Conservation (phyloP, 306 rosid species). For the Echinosophora koreensis region DNA sequence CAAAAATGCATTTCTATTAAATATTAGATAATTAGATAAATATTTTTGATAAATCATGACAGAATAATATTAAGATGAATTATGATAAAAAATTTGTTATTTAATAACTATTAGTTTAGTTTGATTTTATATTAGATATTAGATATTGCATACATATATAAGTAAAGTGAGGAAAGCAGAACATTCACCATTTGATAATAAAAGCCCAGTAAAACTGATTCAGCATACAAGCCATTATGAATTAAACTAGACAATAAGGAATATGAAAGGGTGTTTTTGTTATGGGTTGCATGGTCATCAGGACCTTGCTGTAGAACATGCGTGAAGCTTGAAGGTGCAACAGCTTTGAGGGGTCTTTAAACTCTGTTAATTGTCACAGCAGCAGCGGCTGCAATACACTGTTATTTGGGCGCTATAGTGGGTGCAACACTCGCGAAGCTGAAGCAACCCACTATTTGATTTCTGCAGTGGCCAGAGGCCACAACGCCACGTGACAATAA, state of each 20-base stretch:
- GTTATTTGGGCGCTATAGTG: background rate
- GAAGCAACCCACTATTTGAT: background rate
- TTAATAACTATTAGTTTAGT: too few relatives aligned
- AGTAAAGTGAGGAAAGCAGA: background rate
- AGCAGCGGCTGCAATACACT: too few relatives aligned
- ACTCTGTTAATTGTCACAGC: background rate
- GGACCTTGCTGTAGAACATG: background rate
- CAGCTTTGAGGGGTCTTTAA: background rate
- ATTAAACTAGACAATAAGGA: too few relatives aligned
- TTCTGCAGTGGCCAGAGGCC: background rate
- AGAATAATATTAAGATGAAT: too few relatives aligned
- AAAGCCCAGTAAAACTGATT: background rate
- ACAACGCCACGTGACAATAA: background rate
- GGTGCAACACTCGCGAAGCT: background rate
- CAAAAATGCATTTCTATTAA: too few relatives aligned
- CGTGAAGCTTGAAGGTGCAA: too few relatives aligned
- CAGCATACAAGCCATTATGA: too few relatives aligned
- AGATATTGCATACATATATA: too few relatives aligned
- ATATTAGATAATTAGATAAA: too few relatives aligned
- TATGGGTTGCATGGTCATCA: background rate
- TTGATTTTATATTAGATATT: background rate
- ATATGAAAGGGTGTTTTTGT: background rate
- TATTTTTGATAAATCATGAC: too few relatives aligned
- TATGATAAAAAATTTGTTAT: background rate
- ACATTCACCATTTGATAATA: background rate